Percentiles rank a stretch among this genome's conserved stretches.
Evolutionary conservation across 179 eudicot species (phyloP).

Genomic region (Monotropa hypopitys): DNA sequence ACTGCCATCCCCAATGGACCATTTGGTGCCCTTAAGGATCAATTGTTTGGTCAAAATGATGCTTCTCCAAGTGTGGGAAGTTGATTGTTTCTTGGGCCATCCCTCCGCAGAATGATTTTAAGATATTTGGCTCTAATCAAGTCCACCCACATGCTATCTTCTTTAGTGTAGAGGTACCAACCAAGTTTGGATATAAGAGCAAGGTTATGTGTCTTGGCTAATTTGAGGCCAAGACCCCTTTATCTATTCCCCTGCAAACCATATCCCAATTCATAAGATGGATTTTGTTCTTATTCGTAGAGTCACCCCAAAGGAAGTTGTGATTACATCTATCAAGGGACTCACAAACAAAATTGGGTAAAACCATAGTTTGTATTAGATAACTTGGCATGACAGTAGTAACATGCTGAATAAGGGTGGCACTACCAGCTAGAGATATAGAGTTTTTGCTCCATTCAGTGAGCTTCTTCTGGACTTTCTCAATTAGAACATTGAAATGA

Average conservation of each 20-base stretch:
- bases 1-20: too few relatives aligned
- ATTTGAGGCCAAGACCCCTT: background rate
- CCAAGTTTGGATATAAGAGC: background rate
- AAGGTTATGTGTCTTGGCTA: background rate
- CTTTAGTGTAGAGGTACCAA: background rate
- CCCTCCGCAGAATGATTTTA: too few relatives aligned
- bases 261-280: background rate
- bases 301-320: background rate
- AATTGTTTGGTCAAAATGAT: too few relatives aligned
- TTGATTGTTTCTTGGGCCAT: too few relatives aligned
- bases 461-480: background rate
- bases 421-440: background rate
- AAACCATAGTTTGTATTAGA: background rate
- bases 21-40: too few relatives aligned
- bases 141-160: too few relatives aligned
- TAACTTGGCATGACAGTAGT: background rate
- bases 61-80: too few relatives aligned
- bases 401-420: background rate
- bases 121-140: too few relatives aligned
- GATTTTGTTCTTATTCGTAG: background rate
- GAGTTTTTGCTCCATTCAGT: background rate
- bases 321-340: background rate
- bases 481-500: background rate
- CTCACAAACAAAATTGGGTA: background rate
- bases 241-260: background rate